These are phyloP conservation scores for Drechmeria coniospora DNA, from an alignment of 2,329 filamentous ascomycete genomes.

Conservation along the genomic window DNA sequence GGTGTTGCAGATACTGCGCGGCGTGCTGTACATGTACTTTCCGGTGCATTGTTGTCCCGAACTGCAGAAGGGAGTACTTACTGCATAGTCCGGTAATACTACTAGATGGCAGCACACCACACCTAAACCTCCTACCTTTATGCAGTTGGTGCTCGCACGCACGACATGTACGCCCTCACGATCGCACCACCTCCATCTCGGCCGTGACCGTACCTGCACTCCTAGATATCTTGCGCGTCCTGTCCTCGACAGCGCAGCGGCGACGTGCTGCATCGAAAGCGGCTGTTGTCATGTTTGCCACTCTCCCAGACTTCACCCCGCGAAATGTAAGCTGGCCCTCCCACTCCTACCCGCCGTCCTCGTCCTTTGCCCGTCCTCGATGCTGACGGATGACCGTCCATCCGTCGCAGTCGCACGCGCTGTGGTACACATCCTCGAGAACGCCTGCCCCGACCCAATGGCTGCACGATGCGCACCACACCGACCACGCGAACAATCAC, in stretches of 20 bases:
- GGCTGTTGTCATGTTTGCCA: conserved; percentile 39
- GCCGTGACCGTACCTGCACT: no score
- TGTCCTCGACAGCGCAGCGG: not conserved
- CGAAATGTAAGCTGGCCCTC: conserved; percentile 60
- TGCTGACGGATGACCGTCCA: conserved; percentile 1
- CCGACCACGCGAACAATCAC: conserved; percentile 11
- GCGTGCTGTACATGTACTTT: no score
- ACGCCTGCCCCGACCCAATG: conserved; percentile 24
- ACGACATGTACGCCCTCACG: no score
- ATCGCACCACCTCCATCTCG: no score
- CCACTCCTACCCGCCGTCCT: not conserved
- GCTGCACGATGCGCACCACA: conserved; percentile 17
- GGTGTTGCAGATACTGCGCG: no score
- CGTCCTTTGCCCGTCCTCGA: not conserved
- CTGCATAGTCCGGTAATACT: no score
- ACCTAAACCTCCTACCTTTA: no score
- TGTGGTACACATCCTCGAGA: conserved; percentile 57
- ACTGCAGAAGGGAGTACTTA: no score
- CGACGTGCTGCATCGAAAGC: not conserved
- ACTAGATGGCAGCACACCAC: no score
- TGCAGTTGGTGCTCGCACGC: no score
- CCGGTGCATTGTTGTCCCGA: no score
- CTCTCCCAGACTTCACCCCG: conserved; percentile 52
- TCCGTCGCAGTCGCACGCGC: conserved; percentile 45
- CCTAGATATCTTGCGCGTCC: no score